Conservation (phyloP, 352 stramenopile species). For the Globisporangium barbulae region DNA sequence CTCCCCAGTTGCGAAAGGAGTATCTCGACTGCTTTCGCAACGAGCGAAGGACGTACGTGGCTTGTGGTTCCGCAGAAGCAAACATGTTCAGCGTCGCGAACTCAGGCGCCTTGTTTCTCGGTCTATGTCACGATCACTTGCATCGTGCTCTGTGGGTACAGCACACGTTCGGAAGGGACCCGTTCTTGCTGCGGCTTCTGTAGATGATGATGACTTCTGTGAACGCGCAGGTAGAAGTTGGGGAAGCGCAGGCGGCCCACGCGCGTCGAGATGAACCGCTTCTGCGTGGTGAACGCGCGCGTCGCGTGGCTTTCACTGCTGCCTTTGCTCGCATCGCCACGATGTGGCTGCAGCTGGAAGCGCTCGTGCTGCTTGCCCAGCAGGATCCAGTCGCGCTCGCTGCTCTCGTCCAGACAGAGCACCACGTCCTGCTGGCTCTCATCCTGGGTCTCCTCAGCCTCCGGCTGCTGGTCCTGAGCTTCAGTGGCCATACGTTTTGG, state of each 20-base stretch:
- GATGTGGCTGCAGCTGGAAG: constrained; percentile 24
- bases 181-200: background rate
- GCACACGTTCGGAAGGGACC: constrained; percentile 25
- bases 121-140: constrained; percentile 29
- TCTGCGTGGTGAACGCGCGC: constrained; percentile 36
- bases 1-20: no score
- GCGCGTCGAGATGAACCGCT: constrained; percentile 42
- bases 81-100: no score
- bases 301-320: background rate
- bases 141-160: constrained; percentile 35
- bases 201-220: constrained; percentile 13
- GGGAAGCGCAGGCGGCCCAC: constrained; percentile 49
- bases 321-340: background rate
- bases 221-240: constrained; percentile 37
- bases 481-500: background rate
- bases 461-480: constrained; percentile 2
- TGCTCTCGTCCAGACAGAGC: constrained; percentile 49
- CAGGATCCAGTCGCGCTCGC: constrained; percentile 64
- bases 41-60: no score
- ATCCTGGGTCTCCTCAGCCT: background rate
- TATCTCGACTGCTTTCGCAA: no score
- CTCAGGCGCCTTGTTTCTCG: background rate
- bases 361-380: constrained; percentile 59
- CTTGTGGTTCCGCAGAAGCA: no score
- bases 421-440: constrained; percentile 15